phyloP scores from a whole-genome alignment of 805 yeast species.

The Teunomyces pallodes region DNA sequence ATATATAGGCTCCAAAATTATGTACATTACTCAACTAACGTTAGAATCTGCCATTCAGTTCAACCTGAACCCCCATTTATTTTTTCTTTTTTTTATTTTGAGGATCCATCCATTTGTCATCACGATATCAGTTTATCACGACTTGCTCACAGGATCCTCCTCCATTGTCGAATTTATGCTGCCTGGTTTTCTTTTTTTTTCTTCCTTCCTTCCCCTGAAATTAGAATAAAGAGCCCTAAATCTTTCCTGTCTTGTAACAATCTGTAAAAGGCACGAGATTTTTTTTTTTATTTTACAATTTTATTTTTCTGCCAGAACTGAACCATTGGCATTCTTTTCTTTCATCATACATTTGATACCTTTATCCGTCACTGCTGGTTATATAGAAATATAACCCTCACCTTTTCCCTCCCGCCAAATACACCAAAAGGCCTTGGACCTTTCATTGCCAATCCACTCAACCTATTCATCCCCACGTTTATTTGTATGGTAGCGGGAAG shows the following conservation, averaged over 20 bases:
- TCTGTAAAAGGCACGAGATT: background rate
- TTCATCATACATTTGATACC: background rate
- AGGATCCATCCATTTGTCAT: no score
- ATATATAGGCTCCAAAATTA: no score
- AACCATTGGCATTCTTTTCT: background rate
- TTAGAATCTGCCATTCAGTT: no score
- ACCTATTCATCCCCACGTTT: background rate
- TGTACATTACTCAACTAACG: no score
- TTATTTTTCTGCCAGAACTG: background rate
- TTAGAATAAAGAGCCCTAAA: background rate
- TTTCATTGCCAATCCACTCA: background rate
- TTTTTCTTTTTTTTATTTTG: no score
- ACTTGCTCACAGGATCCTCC: no score
- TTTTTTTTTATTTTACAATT: background rate
- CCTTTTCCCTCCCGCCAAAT: no score
- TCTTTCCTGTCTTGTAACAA: background rate
- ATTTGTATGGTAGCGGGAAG: conserved; percentile 1
- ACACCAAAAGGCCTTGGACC: background rate
- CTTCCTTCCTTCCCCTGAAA: background rate
- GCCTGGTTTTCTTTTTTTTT: background rate
- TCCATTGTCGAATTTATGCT: background rate
- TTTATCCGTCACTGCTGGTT: no score
- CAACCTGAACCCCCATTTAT: no score
- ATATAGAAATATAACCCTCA: no score
- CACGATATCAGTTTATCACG: no score